phyloP scores from a whole-genome alignment of 164 flowering plant species.

The Tinospora cordifolia region DNA sequence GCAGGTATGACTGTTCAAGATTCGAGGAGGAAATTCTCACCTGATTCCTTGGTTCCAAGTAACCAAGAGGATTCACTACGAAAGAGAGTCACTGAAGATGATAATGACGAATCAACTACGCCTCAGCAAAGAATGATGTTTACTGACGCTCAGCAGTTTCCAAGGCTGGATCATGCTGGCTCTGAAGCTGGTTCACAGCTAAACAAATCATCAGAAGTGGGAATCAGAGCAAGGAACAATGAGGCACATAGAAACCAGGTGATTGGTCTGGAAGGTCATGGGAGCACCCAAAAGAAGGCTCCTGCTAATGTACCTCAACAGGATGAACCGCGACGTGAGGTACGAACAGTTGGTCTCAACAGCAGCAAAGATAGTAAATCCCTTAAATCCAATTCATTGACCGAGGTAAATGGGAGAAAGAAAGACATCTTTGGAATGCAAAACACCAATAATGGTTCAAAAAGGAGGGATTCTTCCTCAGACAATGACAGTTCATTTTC shows the following conservation, averaged over 20 bases:
- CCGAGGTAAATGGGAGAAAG: constrained; percentile 30
- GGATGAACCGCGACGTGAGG: constrained; percentile 29
- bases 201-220: constrained; percentile 29
- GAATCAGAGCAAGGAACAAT: constrained; percentile 34
- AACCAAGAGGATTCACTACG: constrained; percentile 29
- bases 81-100: constrained; percentile 41
- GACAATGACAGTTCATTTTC: constrained; percentile 61
- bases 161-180: constrained; percentile 29
- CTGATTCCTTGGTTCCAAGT: constrained; percentile 18
- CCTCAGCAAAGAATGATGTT: constrained; percentile 23
- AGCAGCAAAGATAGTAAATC: constrained; percentile 36
- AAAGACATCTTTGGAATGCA: constrained; percentile 29
- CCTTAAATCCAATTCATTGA: constrained; percentile 27
- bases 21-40: constrained; percentile 36
- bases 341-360: constrained; percentile 22
- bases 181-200: constrained; percentile 37
- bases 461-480: constrained; percentile 55
- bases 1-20: constrained; percentile 31
- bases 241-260: constrained; percentile 26
- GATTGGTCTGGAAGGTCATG: constrained; percentile 31
- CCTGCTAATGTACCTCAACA: constrained; percentile 22
- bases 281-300: constrained; percentile 33
- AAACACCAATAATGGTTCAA: constrained; percentile 24
- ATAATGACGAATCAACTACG: constrained; percentile 37
- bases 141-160: constrained; percentile 30